Evolutionary conservation across 2,329 filamentous ascomycete genomes (phyloP), one percentile per base, ranked within the genome.

Genomic region (Colletotrichum eremochloae): DNA sequence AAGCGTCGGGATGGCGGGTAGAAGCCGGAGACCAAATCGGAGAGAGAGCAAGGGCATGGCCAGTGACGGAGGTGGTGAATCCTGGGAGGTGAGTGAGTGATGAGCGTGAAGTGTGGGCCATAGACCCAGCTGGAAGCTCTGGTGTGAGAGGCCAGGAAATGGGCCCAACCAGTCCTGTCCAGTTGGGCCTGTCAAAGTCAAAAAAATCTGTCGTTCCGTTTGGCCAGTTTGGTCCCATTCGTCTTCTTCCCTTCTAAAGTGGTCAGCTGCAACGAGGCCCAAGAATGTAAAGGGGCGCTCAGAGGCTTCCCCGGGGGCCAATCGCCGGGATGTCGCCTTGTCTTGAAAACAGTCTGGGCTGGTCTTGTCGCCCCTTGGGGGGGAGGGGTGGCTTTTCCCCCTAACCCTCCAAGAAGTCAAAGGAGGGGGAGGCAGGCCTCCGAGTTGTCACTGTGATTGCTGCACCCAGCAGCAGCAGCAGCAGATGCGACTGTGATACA

Each of bases 191-290:
- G 48, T 53, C 48, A 44, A 24, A 11, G 36, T 33, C 48, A 64
- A 36, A 8, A 24, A 24, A 55, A 44, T n/a, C 33, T 42, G 24
- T 24, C 38, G 48, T 64, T 64, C 62, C 48, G 62, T 55, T 64
- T 64, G 63, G 63, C 40, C 63, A 44, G 29, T 65, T 56, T 29
- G 36, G 50, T 56, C 52, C 31, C 44, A 24, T 55, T 33, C 48
- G 57, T 38, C 36, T n/a, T 36, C 57, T 38, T 14, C 36, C 38
- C n/a, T 24, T 63, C n/a, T 55, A 31, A 44, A 67, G 58, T 72
- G 69, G 65, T 46, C 57, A 70, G 46, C 65, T 72, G 69, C 69
- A 69, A 58, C 66, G 66, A 40, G 58, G 66, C 69, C 69, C 69
- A 61, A 72, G 53, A 58, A 3, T 36, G 58, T 46, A 40, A 72